Base-by-base conservation (phyloP, 2,329 filamentous ascomycete species). In the Fusarium sp. region DNA sequence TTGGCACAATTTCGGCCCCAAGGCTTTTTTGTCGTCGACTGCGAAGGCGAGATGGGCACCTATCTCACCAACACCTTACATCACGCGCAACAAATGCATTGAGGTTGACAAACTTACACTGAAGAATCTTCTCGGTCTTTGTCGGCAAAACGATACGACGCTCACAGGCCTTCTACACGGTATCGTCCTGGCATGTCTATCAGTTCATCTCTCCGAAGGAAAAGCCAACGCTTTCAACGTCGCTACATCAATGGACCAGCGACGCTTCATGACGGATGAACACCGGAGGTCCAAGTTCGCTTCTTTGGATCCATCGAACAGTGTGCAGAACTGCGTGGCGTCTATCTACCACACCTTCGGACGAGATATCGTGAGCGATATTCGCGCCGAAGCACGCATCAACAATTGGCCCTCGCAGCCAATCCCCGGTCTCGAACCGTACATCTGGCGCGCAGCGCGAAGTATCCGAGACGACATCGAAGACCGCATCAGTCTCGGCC, bases 371-470 rank as follows among this genome's bases (percentile, higher is more conserved):
- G 60, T 63, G 1, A 63, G 60, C 3, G 18, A 63, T 0, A 63
- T 63, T 5, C 14, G 60, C 1, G 60, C 60, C 0, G 23, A 30
- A 13, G 60, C 60, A 2, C 60, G 60, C 1, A 32, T 63, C 0
- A 48, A 43, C 28, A 63, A 63, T 3, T 63, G 60, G 60, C 34
- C 58, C 0, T 9, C 23, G 0, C 60, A 64, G 7, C 61, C 45
- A 4, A 64, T 64, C 2, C 5, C 5, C 3, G 21, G 21, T 5
- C 21, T 64, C 3, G 61, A 64, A 8, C 37, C 45, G 0, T 18
- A 8, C 1, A 64, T 64, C 4, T 64, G 61, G 61, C 55, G 47
- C 6, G 59, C 59, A 12, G 59, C 61, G 1, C 34, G 40, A 2
- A 30, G 32, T 3, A n/a, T 64, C 4, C 59, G 51, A 0, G 7